phyloP scores from a whole-genome alignment of 495 filamentous ascomycete genomes.

The Aspergillus baeticus region DNA sequence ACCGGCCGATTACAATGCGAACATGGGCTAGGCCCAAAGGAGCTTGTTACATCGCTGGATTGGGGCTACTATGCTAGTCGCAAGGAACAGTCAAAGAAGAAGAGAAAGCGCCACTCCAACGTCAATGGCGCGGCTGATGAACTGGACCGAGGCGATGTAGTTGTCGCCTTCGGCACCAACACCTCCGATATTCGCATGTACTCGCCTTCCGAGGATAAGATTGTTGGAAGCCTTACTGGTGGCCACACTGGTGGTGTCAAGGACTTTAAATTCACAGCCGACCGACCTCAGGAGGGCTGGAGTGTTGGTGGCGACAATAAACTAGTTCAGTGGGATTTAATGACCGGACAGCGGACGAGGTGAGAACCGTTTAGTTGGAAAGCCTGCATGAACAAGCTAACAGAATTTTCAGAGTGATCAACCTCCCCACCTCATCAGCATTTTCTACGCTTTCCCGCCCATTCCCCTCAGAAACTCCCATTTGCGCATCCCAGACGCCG shows the following conservation, averaged over 20 bases:
- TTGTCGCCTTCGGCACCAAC: slow-evolving; percentile 56
- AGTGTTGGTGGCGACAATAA: slow-evolving; percentile 61
- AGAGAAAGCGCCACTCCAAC: slow-evolving; percentile 52
- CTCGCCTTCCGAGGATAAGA: slow-evolving; percentile 50
- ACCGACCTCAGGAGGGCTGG: slow-evolving; percentile 48
- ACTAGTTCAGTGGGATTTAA: slow-evolving; percentile 60
- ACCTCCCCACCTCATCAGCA: slow-evolving; percentile 43
- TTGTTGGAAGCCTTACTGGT: slow-evolving; percentile 48
- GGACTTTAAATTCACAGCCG: slow-evolving; percentile 57
- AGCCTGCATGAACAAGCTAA: background rate
- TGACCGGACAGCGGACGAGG: slow-evolving; percentile 45
- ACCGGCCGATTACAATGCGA: slow-evolving; percentile 59
- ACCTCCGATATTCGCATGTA: slow-evolving; percentile 54
- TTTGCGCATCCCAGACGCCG: slow-evolving; percentile 57
- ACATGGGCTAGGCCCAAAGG: slow-evolving; percentile 50
- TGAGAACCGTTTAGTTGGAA: slow-evolving; percentile 20
- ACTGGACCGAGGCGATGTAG: slow-evolving; percentile 40
- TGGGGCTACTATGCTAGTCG: slow-evolving; percentile 50
- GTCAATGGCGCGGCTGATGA: slow-evolving; percentile 41
- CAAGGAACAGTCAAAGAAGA: slow-evolving; percentile 50
- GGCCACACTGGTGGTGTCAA: slow-evolving; percentile 54
- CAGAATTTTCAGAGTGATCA: slow-evolving; percentile 40
- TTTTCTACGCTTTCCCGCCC: slow-evolving; percentile 42
- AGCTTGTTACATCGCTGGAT: slow-evolving; percentile 54
- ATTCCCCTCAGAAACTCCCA: slow-evolving; percentile 40